Base-by-base conservation (phyloP, 148 eudicot species). In the Rhododendron mucronatum region DNA sequence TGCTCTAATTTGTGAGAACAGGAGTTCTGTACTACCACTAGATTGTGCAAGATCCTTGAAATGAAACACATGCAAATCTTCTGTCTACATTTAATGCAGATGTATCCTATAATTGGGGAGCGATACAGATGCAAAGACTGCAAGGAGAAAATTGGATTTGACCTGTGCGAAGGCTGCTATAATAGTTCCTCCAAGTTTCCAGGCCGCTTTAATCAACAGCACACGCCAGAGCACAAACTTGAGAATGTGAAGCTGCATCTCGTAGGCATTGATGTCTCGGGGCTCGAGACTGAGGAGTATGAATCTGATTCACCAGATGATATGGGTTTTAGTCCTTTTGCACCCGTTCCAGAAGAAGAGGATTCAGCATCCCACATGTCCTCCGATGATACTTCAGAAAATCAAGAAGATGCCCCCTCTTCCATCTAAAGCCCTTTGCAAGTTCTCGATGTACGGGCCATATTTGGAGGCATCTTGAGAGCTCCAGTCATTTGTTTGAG, bases 191-290 rank as follows among this genome's bases (percentile, higher is more conserved):
- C 93, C 80, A 92, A 92, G 85, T 91, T 93, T 63, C 95, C 96
- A 0, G 96, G 98, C 55, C 88, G 96, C 13, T 95, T 95, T 76
- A 95, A 93, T 85, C 98, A 95, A 90, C 93, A 91, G 88, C 98
- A 95, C 87, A 93, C 95, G 63, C 71, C 92, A 35, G 95, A 92
- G 7, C 98, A 95, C 90, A 77, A 59, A 82, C 85, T 93, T 86
- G 91, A 91, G 91, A 89, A 89, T 76, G 33, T 88, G 26, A 79
- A 84, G 85, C 87, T 81, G 2, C 23, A 9, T 33, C 21, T 28
- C 76, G 2, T 53, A 1, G 57, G 28, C 4, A 47, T 83, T 47
- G 30, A 80, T 6, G 84, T 55, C 82, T 41, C 2, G 35, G 76
- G 83, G 48, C 48, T 14, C 14, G 84, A 82, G 51, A 30, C 53